Percentiles rank a stretch among this genome's conserved stretches.
phyloP scores from a whole-genome alignment of 1,139 yeast genomes.

The Saccharomyces pastorianus region DNA sequence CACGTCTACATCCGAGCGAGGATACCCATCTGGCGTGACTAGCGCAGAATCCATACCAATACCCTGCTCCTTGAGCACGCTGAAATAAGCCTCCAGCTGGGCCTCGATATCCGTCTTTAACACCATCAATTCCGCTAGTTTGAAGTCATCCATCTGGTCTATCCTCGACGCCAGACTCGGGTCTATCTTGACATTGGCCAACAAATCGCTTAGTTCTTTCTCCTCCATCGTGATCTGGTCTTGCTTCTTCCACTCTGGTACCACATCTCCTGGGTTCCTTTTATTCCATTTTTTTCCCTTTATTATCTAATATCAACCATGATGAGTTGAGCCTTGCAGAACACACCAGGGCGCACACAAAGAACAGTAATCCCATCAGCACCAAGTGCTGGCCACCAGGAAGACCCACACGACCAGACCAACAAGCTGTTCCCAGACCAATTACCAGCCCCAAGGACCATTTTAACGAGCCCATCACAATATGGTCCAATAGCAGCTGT shows the following conservation, averaged over 20 bases:
- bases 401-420: neutral
- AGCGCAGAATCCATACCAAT: slow-evolving; percentile 61
- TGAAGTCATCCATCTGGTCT: neutral
- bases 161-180: neutral
- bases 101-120: slow-evolving; percentile 18
- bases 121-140: slow-evolving; percentile 2
- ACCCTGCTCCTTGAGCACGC: slow-evolving; percentile 25
- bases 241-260: neutral
- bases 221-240: neutral
- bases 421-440: neutral
- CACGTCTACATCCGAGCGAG: slow-evolving; percentile 80
- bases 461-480: neutral
- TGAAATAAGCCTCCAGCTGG: slow-evolving; percentile 15
- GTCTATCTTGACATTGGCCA: neutral
- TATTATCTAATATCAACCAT: neutral
- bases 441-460: neutral
- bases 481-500: neutral
- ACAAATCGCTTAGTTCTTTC: neutral
- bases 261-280: neutral
- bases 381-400: neutral
- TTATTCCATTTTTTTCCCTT: neutral
- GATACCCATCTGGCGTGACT: slow-evolving; percentile 69
- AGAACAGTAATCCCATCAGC: neutral
- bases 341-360: neutral
- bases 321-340: neutral